Evolutionary conservation across 2,329 filamentous ascomycete genomes (phyloP), one percentile per base, ranked within the genome.

Genomic region (Pestalotiopsis sp.): DNA sequence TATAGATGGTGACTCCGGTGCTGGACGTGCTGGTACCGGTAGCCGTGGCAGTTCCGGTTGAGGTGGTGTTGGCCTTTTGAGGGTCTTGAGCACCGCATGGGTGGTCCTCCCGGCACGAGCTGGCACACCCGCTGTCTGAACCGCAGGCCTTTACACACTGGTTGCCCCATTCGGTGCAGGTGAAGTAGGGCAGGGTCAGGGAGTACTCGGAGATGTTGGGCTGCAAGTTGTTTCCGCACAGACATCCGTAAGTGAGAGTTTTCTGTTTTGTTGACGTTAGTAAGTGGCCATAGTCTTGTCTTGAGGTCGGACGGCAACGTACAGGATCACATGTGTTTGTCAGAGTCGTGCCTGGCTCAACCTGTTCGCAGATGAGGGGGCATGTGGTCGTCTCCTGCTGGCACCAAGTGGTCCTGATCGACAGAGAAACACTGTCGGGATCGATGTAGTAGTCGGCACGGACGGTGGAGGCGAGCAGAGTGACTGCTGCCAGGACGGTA

Each of bases 181-280:
- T 86, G 82, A 90, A 93, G 86, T 89, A 95, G 41, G 93, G 93
- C 31, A 96, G 84, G 1, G 93, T 95, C 74, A 93, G 86, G 23
- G 90, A 91, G 86, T 92, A 96, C 80, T 95, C 87, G 75, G 91
- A 89, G 63, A 93, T 81, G 81, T 95, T 94, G 73, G 93, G 93
- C 66, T 86, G 81, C 70, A 86, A 78, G 77, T 88, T 87, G 77
- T 92, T 85, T 71, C 86, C 85, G 83, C 93, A 96, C 73, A 93
- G 83, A 79, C 93, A 96, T 71, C 85, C 84, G 81, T 91, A 95
- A n/a, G 82, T 85, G 64, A 95, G 85, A 23, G 84, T 82, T 65
- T 85, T 76, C 88, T 91, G 67, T 27, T 36, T 36, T 64, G 39
- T 60, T 20, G 14, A 38, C 58, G 17, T 63, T 76, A 67, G 14